These are phyloP conservation scores for Penicillium hordei DNA, from an alignment of 2,329 filamentous ascomycete genomes.

Conservation along the genomic window DNA sequence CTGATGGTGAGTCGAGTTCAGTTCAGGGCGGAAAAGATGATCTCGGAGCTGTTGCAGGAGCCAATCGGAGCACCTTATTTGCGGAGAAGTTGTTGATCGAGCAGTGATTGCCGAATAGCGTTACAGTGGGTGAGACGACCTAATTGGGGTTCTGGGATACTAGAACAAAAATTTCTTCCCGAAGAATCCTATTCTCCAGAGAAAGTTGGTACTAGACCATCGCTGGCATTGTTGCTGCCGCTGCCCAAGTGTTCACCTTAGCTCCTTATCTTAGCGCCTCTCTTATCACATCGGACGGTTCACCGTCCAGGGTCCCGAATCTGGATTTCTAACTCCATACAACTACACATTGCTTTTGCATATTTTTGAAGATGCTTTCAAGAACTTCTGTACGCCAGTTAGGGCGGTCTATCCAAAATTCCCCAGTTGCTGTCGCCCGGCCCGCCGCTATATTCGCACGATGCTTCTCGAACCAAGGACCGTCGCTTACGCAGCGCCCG, in stretches of 20 bases:
- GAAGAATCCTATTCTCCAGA: not conserved
- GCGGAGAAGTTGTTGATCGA: slow-evolving; percentile 10
- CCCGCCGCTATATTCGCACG: slow-evolving; percentile 17
- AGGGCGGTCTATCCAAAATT: slow-evolving; percentile 18
- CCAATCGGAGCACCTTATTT: slow-evolving; percentile 23
- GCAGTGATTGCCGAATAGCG: not conserved
- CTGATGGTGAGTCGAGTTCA: not conserved
- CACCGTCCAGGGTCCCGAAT: slow-evolving; percentile 6
- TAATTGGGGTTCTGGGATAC: not conserved
- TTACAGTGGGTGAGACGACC: not conserved
- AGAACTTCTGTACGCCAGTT: slow-evolving; percentile 25
- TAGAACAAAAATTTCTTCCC: not conserved
- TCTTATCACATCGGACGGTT: slow-evolving; percentile 15
- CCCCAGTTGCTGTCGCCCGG: slow-evolving; percentile 6
- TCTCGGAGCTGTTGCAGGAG: slow-evolving; percentile 2
- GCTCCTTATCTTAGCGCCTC: slow-evolving; percentile 20
- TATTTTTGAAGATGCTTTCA: slow-evolving; percentile 26
- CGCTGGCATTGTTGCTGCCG: not conserved
- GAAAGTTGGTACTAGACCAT: not conserved
- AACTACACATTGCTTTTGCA: not conserved
- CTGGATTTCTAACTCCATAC: slow-evolving; percentile 3
- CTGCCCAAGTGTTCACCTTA: not conserved
- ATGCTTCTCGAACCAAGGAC: slow-evolving; percentile 32
- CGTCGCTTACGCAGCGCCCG: slow-evolving; percentile 34
- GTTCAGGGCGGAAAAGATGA: slow-evolving; percentile 8